Base-by-base conservation (phyloP, 108 stramenopile genomes). In the Epipyxis sp. region DNA sequence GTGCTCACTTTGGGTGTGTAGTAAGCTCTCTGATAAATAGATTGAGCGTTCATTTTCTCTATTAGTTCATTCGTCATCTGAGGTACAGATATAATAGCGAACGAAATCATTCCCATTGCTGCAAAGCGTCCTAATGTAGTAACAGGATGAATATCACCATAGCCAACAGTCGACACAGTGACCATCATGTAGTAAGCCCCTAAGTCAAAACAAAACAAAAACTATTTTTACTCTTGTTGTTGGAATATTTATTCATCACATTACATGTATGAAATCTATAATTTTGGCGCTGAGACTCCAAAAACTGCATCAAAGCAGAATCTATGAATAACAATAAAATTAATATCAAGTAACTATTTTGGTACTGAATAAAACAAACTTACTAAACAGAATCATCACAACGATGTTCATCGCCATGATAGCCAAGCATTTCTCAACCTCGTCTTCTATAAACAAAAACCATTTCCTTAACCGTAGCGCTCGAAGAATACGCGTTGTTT, bases 211-310 rank as follows among this genome's bases (percentile, higher is more conserved):
- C 16, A 25, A 16, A 25, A 57, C 54, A 25, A 57, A 57, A 25
- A n/a, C n/a, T 25, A 57, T 20, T 57, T 25, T 20, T 20, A 57
- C 54, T 20, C 54, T 57, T 20, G 54, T 57, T 57, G 54, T 57
- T 16, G 54, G 16, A 20, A 25, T 57, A 57, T 20, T 57, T 25
- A 25, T 20, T 25, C 20, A 57, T 25, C 25, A 25, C 54, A 57
- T 25, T 57, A 57, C 65, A 68, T 37, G 65, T 68, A 37, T 68
- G 65, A 37, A 68, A 68, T 25, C n/a, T n/a, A n/a, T 68, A 16
- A 13, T 68, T 40, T 37, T 68, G 65, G 29, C 40, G 65, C 20
- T 68, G 29, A 16, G 16, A 16, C 20, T 68, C 65, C 20, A 68
- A 41, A 25, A 20, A 68, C 41, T 41, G 13, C 29, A 68, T 68